Evolutionary conservation across 2,329 filamentous ascomycete species (phyloP).

Genomic region (Epichloe bromicola): DNA sequence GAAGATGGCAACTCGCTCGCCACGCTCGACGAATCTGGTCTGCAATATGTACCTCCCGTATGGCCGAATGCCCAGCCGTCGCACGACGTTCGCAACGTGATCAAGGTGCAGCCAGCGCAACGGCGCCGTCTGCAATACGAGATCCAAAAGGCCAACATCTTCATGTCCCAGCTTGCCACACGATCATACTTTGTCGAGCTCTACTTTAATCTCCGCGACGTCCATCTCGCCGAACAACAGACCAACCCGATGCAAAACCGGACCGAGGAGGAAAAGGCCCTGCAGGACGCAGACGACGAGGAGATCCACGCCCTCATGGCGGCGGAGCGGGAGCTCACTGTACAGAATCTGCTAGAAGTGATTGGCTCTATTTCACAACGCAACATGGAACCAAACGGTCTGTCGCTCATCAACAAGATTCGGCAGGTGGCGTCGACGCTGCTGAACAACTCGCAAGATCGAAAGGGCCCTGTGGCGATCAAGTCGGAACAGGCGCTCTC

Average conservation of each 20-base stretch:
- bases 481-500: conserved; percentile 58
- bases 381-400: conserved; percentile 64
- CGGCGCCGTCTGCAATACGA: conserved; percentile 60
- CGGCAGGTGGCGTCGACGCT: conserved; percentile 73
- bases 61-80: conserved; percentile 33
- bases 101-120: conserved; percentile 34
- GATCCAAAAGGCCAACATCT: conserved; percentile 86
- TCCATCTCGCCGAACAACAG: conserved; percentile 38
- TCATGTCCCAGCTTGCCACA: conserved; percentile 67
- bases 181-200: conserved; percentile 78
- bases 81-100: conserved; percentile 36
- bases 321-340: conserved; percentile 66
- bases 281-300: conserved; percentile 28
- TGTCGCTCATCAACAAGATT: conserved; percentile 67
- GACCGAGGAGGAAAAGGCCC: conserved; percentile 23
- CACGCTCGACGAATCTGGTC: conserved; percentile 29
- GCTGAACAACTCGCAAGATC: conserved; percentile 43
- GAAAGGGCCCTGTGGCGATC: conserved; percentile 35
- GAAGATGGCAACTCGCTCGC: conserved; percentile 25
- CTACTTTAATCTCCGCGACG: conserved; percentile 65
- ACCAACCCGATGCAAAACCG: conserved; percentile 21
- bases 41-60: conserved; percentile 38
- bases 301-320: conserved; percentile 52
- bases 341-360: conserved; percentile 64
- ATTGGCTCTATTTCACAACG: conserved; percentile 68